These are phyloP conservation scores for Ceratobasidium theobromae DNA, from an alignment of 1,284 basidiomycete genomes.

Conservation along the genomic window DNA sequence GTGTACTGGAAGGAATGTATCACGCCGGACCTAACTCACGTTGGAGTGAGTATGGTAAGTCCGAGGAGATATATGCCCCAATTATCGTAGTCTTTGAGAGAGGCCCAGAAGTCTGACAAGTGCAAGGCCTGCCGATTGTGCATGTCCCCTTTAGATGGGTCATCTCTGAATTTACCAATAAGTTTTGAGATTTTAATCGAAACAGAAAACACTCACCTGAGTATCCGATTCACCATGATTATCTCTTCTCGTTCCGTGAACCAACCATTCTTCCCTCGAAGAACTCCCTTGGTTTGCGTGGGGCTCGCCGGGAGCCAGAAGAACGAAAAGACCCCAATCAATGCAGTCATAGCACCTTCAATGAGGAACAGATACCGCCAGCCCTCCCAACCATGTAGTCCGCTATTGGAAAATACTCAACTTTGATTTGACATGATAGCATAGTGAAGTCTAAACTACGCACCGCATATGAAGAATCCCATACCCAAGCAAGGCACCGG, in stretches of 20 bases:
- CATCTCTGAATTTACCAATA: conserved; percentile 59
- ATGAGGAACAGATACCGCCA: conserved; percentile 41
- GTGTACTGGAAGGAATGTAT: neutral
- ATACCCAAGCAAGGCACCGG: conserved; percentile 62
- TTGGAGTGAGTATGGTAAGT: conserved; percentile 7
- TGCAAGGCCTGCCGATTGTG: conserved; percentile 74
- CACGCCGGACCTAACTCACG: neutral
- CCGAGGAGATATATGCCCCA: conserved; percentile 62
- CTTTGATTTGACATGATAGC: neutral
- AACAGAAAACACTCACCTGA: conserved; percentile 40
- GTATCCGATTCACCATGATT: conserved; percentile 59
- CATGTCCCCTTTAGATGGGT: conserved; percentile 69
- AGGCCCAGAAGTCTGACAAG: conserved; percentile 55
- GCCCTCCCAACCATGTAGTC: conserved; percentile 32
- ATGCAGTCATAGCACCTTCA: conserved; percentile 37
- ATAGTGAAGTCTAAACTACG: conserved; percentile 52
- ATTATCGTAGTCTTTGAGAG: conserved; percentile 63
- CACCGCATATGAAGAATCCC: conserved; percentile 65
- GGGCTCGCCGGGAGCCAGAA: conserved; percentile 69
- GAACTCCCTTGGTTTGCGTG: conserved; percentile 66
- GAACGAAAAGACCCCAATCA: conserved; percentile 46
- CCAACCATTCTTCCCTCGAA: conserved; percentile 64
- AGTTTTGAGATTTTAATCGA: conserved; percentile 41
- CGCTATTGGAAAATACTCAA: neutral
- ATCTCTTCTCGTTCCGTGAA: conserved; percentile 54